phyloP scores from a whole-genome alignment of 2,329 filamentous ascomycete species.

The Nothophoma quercina region DNA sequence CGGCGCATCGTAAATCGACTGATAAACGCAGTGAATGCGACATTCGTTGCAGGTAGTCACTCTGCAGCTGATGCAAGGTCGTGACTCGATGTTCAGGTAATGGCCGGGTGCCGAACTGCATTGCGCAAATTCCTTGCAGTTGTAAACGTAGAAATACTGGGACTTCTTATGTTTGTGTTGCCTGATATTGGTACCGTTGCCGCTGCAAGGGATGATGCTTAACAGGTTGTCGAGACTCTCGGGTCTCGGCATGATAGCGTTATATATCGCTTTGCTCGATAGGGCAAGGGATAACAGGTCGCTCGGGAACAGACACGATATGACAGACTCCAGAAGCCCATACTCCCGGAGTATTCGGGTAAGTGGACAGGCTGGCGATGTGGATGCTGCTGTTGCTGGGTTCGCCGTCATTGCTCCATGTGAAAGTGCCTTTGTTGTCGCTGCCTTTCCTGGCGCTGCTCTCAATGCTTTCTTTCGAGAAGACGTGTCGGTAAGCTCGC shows the following conservation, averaged over 20 bases:
- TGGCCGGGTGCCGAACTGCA: conserved; percentile 26
- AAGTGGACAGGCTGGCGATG: conserved; percentile 22
- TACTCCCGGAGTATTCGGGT: conserved; percentile 36
- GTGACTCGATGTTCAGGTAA: conserved; percentile 24
- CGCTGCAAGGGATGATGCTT: conserved; percentile 37
- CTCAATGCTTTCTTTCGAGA: conserved; percentile 21
- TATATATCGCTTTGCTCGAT: conserved; percentile 36
- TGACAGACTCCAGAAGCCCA: conserved; percentile 36
- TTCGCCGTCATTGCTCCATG: neutral
- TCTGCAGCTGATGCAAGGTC: conserved; percentile 37
- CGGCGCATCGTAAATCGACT: conserved; percentile 36
- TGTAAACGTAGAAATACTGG: conserved; percentile 28
- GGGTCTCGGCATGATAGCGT: conserved; percentile 30
- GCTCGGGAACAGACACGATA: conserved; percentile 31
- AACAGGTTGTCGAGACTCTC: conserved; percentile 39
- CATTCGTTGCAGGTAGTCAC: conserved; percentile 47
- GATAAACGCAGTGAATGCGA: conserved; percentile 46
- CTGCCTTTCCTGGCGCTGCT: neutral
- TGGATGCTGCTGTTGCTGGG: neutral
- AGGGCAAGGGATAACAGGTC: conserved; percentile 41
- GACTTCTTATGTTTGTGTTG: conserved; percentile 33
- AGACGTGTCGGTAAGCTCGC: neutral
- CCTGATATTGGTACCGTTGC: conserved; percentile 35
- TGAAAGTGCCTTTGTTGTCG: neutral
- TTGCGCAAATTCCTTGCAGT: conserved; percentile 32